Evolutionary conservation across 371 early-diverging fungal genomes (phyloP), one percentile per base, ranked within the genome.

Genomic region (Phascolomyces articulosus): DNA sequence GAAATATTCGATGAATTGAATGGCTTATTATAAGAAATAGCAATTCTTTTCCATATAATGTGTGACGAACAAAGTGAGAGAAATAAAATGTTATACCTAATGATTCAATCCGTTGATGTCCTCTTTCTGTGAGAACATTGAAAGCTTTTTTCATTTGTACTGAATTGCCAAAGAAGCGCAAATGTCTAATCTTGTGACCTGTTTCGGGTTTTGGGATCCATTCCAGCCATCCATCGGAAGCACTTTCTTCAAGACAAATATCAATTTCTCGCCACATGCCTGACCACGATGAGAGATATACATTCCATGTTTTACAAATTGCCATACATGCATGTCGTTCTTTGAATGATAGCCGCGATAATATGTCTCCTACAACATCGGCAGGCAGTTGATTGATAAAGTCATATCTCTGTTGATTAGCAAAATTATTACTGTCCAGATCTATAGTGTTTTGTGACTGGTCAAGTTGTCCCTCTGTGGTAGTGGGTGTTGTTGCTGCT

Each of bases 91-190:
- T 38, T 26, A 3, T 58, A 58, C 60, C 60, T 15, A 59, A n/a
- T 26, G 60, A 40, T 26, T 59, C 47, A 28, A 59, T 59, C 0
- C 47, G 47, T 6, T 38, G n/a, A 10, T 59, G 60, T 2, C 21
- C 31, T 27, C 44, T 41, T 29, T 59, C 28, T 16, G n/a, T 15
- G 16, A 59, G n/a, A 24, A 23, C 40, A 47, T 59, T 47, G 27
- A 59, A 59, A 6, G 60, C 40, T 47, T 59, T 59, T 29, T 59
- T 59, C 60, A 59, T 59, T 16, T 59, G 60, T 13, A 59, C 60
- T 2, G 60, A 40, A 41, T 59, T 59, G 26, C 60, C 60, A 59
- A 59, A 59, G 20, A 59, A 59, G 8, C 47, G 28, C 15, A 59
- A 24, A 4, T 18, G 60, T 47, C 40, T 40, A 26, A 59, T 59